Percentiles rank a stretch among this genome's conserved stretches.
phyloP scores from a whole-genome alignment of 192 early-diverging fungal genomes.

The Geosiphon pyriformis region DNA sequence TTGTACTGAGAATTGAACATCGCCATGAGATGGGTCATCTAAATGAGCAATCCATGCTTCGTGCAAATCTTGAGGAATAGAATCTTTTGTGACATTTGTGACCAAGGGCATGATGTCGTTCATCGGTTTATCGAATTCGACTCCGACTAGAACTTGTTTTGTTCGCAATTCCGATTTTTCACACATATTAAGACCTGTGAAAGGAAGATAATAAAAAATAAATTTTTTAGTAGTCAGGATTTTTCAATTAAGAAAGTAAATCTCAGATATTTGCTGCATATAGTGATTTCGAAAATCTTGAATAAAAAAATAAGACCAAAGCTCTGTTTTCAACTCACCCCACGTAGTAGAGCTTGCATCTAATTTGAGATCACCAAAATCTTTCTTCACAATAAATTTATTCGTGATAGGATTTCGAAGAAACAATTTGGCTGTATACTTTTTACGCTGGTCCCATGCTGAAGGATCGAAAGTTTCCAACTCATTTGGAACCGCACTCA shows the following conservation, averaged over 20 bases:
- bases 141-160: conserved; percentile 1
- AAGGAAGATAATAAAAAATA: background rate
- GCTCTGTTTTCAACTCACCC: background rate
- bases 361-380: background rate
- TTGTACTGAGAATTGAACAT: conserved; percentile 3
- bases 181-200: background rate
- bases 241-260: too few species aligned
- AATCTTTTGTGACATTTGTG: background rate
- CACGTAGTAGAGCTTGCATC: background rate
- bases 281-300: too few species aligned
- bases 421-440: background rate
- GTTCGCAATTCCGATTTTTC: background rate
- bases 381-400: background rate
- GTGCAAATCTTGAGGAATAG: background rate
- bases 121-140: conserved; percentile 1
- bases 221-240: background rate
- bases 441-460: background rate
- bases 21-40: background rate
- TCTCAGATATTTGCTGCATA: too few species aligned
- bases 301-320: too few species aligned
- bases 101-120: background rate
- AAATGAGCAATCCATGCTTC: background rate
- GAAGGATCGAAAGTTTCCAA: background rate
- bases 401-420: background rate
- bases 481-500: conserved; percentile 1